A percentile compares a stretch with the other conserved stretches of the same genome.
Conservation (phyloP, 768 basidiomycete species). For the Termitomyces heimii region DNA sequence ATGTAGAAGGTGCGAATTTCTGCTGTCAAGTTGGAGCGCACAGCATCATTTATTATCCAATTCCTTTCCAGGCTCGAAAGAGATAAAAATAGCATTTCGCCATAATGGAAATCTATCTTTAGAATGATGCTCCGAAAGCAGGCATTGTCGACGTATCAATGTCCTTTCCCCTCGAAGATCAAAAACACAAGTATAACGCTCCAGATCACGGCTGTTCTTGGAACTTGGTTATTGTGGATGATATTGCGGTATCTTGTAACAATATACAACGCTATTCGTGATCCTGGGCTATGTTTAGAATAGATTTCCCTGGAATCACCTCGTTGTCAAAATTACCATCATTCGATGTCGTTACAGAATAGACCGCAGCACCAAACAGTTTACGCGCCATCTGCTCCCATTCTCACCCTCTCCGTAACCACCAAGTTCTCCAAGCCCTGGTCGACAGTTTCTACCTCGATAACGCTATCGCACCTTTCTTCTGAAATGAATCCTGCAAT, state of each 20-base stretch:
- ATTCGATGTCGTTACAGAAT: neutral
- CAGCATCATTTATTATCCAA: neutral
- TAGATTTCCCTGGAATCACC: neutral
- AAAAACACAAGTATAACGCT: neutral
- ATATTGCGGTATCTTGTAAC: neutral
- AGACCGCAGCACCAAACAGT: conserved; percentile 1
- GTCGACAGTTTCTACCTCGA: neutral
- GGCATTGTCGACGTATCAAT: neutral
- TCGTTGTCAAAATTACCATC: neutral
- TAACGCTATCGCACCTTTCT: neutral
- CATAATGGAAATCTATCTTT: neutral
- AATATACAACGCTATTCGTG: neutral
- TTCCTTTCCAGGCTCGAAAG: neutral
- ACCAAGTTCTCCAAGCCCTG: neutral
- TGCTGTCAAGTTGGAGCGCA: neutral
- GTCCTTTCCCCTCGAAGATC: neutral
- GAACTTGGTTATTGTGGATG: neutral
- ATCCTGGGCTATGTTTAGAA: neutral
- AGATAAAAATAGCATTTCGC: neutral
- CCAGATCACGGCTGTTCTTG: neutral
- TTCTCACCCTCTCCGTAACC: neutral
- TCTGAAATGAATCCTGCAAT: neutral
- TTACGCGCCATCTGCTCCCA: neutral
- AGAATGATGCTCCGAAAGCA: neutral
- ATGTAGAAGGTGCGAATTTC: neutral